Percentiles rank a stretch among this genome's conserved stretches.
Conservation (phyloP, 1,139 yeast species). For the Geotrichum phurueaensis region DNA sequence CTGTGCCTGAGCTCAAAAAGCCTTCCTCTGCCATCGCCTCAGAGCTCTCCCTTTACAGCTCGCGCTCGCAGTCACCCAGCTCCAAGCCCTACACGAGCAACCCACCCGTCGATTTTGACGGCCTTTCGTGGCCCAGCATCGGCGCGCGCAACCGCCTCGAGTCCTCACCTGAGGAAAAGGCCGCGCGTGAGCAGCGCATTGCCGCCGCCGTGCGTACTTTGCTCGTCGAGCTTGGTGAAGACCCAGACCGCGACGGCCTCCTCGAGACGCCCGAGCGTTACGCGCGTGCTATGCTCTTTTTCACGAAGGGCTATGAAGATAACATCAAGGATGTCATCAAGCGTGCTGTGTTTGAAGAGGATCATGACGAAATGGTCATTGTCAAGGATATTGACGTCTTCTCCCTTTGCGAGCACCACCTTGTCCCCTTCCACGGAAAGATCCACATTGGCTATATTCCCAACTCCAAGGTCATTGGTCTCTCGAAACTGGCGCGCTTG, state of each 20-base stretch:
- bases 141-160: conserved; percentile 78
- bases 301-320: conserved; percentile 95
- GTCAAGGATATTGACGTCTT: conserved; percentile 90
- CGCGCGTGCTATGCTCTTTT: conserved; percentile 91
- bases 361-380: conserved; percentile 98
- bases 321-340: conserved; percentile 76
- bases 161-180: conserved; percentile 55
- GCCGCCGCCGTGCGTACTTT: conserved; percentile 82
- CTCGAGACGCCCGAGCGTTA: conserved; percentile 92
- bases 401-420: conserved; percentile 93
- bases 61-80: conserved; percentile 9
- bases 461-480: conserved; percentile 86
- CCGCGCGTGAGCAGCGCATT: conserved; percentile 61
- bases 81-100: conserved; percentile 67
- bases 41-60: conserved; percentile 1
- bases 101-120: conserved; percentile 86
- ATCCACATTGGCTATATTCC: conserved; percentile 97
- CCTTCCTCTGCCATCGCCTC: not conserved
- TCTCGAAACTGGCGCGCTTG: conserved; percentile 85
- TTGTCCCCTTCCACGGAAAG: conserved; percentile 95
- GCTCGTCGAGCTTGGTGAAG: conserved; percentile 85
- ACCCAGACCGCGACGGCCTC: conserved; percentile 79
- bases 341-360: conserved; percentile 93
- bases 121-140: conserved; percentile 88
- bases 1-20: conserved; percentile 2